Evolutionary conservation across 306 rosid genomes (phyloP), one percentile per base, ranked within the genome.

Genomic region (Ormosia semicastrata): DNA sequence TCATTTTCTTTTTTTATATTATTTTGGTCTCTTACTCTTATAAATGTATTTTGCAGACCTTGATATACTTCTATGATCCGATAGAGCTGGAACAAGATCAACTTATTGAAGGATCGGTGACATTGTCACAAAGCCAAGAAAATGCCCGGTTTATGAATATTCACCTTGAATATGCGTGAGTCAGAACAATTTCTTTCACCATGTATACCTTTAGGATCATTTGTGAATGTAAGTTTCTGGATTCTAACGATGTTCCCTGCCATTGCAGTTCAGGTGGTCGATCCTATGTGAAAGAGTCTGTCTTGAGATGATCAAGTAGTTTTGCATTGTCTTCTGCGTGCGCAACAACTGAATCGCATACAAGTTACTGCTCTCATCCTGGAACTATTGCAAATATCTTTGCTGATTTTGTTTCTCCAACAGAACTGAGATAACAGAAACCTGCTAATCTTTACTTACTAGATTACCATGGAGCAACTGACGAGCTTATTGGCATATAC

Each of bases 11-110:
- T 60, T 15, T 47, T 13, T 54, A 30, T 24, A 24, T 39, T 30
- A 52, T 13, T 58, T 73, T 39, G 59, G 60, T 39, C 17, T 46
- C 37, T 71, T 29, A 9, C 40, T 73, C 78, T 88, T 71, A 69
- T 67, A 64, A 71, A 50, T 76, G 6, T 69, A 9, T 65, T 77
- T 73, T 91, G 88, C 91, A 92, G 95, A 89, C 95, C 11, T 50
- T 91, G 81, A 79, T 91, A 17, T 93, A 91, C 86, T 89, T 93
- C 5, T 88, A 91, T 78, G 92, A 93, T 32, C 97, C 97, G 75
- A 77, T 89, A 30, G 97, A 93, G 69, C 84, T 93, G 76, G 94
- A 91, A 84, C 91, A 91, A 85, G 91, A 93, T 76, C 95, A 93
- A 85, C 36, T 86, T 29, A 89, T 93, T 78, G 95, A 93, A 86